Conservation (phyloP, 352 stramenopile species). For the Globisporangium emineosum region DNA sequence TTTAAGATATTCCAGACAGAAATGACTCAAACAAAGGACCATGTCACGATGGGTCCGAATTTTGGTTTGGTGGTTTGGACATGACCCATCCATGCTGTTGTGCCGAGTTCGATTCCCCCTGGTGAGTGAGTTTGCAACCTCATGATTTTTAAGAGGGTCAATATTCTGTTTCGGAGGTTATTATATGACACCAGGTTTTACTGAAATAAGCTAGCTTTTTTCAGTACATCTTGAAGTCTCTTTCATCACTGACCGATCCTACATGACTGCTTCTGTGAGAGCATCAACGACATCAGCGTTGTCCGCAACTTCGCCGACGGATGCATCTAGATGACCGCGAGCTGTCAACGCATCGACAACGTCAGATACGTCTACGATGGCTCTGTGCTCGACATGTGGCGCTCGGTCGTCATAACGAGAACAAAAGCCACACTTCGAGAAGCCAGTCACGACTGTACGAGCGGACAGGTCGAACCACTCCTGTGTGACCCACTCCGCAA, state of each 20-base stretch:
- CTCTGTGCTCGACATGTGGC: background rate
- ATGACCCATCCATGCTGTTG: slow-evolving; percentile 1
- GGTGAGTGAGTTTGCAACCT: background rate
- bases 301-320: background rate
- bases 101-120: background rate
- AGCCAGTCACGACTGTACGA: background rate
- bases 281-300: slow-evolving; percentile 5
- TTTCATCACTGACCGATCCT: slow-evolving; percentile 12
- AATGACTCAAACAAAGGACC: background rate
- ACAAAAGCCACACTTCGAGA: slow-evolving; percentile 4
- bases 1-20: background rate
- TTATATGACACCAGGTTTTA: background rate
- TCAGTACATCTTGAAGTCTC: slow-evolving; percentile 1
- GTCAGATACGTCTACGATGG: background rate
- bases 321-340: background rate
- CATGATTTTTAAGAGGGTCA: slow-evolving; percentile 1
- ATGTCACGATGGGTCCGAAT: slow-evolving; percentile 1
- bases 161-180: slow-evolving; percentile 3
- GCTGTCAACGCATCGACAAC: background rate
- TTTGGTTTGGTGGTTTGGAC: slow-evolving; percentile 14
- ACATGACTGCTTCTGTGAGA: slow-evolving; percentile 12
- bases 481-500: background rate
- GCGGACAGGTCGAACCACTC: background rate
- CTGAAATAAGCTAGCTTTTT: slow-evolving; percentile 4
- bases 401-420: background rate